These are phyloP conservation scores for Aspergillus ustus DNA, from an alignment of 2,329 filamentous ascomycete species.

Conservation along the genomic window DNA sequence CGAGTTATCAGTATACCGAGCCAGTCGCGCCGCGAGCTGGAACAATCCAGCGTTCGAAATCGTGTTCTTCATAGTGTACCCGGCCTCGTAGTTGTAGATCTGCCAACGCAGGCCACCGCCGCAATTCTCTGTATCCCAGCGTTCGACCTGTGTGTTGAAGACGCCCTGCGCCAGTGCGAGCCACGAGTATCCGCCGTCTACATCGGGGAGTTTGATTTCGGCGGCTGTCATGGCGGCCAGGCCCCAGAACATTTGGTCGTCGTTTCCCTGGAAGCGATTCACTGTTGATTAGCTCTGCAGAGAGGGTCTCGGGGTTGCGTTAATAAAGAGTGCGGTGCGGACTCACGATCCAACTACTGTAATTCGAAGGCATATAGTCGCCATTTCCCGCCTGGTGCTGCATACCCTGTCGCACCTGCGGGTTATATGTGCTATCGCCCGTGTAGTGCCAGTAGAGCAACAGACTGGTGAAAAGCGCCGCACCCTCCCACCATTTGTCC, in stretches of 20 bases:
- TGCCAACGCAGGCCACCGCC: conserved; percentile 66
- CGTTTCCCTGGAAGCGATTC: conserved; percentile 51
- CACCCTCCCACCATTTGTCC: conserved; percentile 78
- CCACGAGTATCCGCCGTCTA: conserved; percentile 68
- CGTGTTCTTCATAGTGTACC: conserved; percentile 40
- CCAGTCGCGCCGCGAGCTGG: conserved; percentile 37
- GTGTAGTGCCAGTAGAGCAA: conserved; percentile 51
- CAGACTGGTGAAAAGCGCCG: conserved; percentile 54
- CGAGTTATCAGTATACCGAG: conserved; percentile 36
- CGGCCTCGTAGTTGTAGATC: conserved; percentile 38
- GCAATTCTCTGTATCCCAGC: conserved; percentile 72
- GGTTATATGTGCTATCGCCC: conserved; percentile 46
- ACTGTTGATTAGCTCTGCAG: not conserved
- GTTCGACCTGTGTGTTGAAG: conserved; percentile 74
- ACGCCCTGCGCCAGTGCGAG: conserved; percentile 78
- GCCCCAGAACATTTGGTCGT: conserved; percentile 64
- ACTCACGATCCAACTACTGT: conserved; percentile 29
- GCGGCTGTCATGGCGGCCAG: conserved; percentile 61
- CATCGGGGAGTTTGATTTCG: conserved; percentile 48
- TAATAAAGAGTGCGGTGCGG: no score
- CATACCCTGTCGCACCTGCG: conserved; percentile 42
- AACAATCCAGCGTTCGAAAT: conserved; percentile 41
- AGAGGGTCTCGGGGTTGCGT: no score
- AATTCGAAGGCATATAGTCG: conserved; percentile 49
- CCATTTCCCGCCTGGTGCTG: conserved; percentile 44